A percentile compares a stretch with the other conserved stretches of the same genome.
Conservation (phyloP, 139 green algal species). For the Auxenochlorella pyrenoidosa region DNA sequence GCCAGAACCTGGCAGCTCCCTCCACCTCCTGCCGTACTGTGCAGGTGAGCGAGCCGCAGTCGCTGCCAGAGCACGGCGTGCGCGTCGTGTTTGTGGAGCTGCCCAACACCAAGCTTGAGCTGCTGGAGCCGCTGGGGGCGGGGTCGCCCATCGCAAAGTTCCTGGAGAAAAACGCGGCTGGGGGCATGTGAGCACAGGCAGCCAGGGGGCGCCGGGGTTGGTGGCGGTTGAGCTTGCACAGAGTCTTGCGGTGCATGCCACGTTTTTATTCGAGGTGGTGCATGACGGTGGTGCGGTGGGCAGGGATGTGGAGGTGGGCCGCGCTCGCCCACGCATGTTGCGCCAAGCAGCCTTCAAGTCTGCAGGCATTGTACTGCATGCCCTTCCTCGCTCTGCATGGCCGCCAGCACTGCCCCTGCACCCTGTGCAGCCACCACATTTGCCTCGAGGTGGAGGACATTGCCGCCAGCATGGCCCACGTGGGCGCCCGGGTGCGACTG, state of each 20-base stretch:
- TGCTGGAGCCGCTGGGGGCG: constrained; percentile 67
- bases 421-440: constrained; percentile 60
- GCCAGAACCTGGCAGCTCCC: not conserved
- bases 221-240: not conserved
- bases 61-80: constrained; percentile 72
- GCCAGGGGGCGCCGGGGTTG: not conserved
- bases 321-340: not conserved
- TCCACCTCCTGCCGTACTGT: not conserved
- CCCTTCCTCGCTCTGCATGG: too few species aligned
- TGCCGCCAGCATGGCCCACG: constrained; percentile 28
- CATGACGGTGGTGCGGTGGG: too few species aligned
- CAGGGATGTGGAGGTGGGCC: too few species aligned
- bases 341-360: too few species aligned
- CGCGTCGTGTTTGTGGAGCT: constrained; percentile 75
- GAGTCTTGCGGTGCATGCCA: not conserved
- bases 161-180: constrained; percentile 61
- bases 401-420: not conserved
- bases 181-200: constrained; percentile 48
- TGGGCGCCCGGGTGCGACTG: constrained; percentile 37
- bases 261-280: too few species aligned
- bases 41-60: constrained; percentile 54
- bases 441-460: constrained; percentile 68
- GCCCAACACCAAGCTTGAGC: constrained; percentile 70
- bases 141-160: constrained; percentile 65
- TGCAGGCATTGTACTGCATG: too few species aligned